phyloP scores from a whole-genome alignment of 257 asterid genomes.

The Plantago major region DNA sequence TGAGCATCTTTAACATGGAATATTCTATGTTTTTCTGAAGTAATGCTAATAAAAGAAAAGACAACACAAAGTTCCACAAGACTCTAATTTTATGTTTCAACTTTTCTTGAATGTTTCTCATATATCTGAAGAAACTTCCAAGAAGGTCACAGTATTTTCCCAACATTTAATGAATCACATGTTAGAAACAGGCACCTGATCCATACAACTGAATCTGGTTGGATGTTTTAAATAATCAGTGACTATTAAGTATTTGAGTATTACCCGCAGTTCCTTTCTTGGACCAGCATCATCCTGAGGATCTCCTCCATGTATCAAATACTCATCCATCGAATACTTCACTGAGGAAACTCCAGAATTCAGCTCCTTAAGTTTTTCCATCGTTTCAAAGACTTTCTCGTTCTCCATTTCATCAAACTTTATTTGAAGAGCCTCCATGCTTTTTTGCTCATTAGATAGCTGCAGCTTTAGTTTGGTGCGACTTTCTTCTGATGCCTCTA shows the following conservation, averaged over 20 bases:
- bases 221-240: slow-evolving; percentile 3
- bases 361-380: slow-evolving; percentile 57
- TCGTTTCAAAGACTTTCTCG: slow-evolving; percentile 41
- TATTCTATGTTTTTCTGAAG: neutral
- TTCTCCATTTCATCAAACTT: slow-evolving; percentile 53
- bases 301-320: slow-evolving; percentile 32
- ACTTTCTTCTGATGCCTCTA: slow-evolving; percentile 38
- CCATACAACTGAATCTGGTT: neutral
- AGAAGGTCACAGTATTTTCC: too few relatives aligned
- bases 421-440: slow-evolving; percentile 30
- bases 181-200: neutral
- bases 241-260: slow-evolving; percentile 14
- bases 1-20: neutral
- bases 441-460: slow-evolving; percentile 44
- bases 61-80: neutral
- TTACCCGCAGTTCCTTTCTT: slow-evolving; percentile 48
- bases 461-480: slow-evolving; percentile 37
- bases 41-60: neutral
- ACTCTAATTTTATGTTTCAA: too few relatives aligned
- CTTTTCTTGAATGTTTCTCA: too few relatives aligned
- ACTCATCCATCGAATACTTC: slow-evolving; percentile 44
- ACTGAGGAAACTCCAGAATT: slow-evolving; percentile 54
- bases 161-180: neutral
- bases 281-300: slow-evolving; percentile 22
- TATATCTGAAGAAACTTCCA: too few relatives aligned